Base-by-base conservation (phyloP, 1,284 basidiomycete species). In the Rhodofomes roseus region DNA sequence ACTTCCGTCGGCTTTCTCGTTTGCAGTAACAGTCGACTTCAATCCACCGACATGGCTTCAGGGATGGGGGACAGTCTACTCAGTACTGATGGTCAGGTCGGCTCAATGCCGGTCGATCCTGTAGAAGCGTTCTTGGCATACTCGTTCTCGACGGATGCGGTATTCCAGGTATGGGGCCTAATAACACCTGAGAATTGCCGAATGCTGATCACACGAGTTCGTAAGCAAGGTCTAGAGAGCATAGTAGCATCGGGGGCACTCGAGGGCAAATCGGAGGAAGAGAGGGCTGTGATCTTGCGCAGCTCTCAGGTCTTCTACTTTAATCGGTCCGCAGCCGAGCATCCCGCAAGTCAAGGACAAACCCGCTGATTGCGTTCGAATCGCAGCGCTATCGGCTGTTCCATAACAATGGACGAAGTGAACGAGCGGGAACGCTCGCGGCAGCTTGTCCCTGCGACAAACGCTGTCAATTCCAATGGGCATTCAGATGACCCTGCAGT, bases 251-350 rank as follows among this genome's bases (percentile, higher is more conserved):
- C 75, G 29, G 77, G 76, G 16, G 70, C 74, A 3, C 63, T 80
- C 22, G 70, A 74, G 14, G 72, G 70, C 7, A 73, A 76, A 39
- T 63, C 78, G 0, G 70, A 76, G 4, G 76, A 76, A n/a, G 76
- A 79, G 36, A 73, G 70, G 61, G 77, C 80, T 12, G 78, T 82
- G 27, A 72, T 84, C 22, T 57, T 85, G 41, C 76, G 81, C 6
- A 79, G 78, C 41, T 82, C 84, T 4, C 76, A 81, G 27, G 77
- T 90, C 0, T 91, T 88, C 70, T 91, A 89, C 72, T 91, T 89
- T 73, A 88, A 88, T 66, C 80, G 80, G 89, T 87, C 66, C 58
- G 77, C 62, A 54, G 52, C 41, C 56, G 54, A 55, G 34, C 40
- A 39, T 37, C 46, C 62, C 23, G 25, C 52, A 25, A 50, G 50